A percentile compares a stretch with the other conserved stretches of the same genome.
phyloP scores from a whole-genome alignment of 2,329 filamentous ascomycete species.

The Trichoderma harzianum region DNA sequence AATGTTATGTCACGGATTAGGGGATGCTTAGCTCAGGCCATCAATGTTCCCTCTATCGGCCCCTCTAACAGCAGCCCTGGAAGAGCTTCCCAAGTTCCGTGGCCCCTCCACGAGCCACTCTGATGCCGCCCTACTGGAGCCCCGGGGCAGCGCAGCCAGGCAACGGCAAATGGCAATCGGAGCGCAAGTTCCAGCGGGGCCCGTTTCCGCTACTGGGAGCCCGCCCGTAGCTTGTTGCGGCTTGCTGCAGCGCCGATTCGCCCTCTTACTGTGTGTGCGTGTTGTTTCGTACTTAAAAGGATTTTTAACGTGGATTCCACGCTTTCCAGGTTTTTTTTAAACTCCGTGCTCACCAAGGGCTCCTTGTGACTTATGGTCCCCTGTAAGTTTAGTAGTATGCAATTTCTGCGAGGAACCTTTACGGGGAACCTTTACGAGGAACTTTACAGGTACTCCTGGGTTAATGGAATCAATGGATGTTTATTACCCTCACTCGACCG shows the following conservation, averaged over 20 bases:
- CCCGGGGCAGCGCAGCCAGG: constrained; percentile 3
- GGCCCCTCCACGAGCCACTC: constrained; percentile 6
- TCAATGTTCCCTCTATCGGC: background rate
- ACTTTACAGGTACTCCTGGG: background rate
- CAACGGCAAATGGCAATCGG: constrained; percentile 7
- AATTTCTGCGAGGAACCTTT: background rate
- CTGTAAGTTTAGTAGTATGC: background rate
- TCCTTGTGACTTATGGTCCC: background rate
- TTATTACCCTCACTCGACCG: no score
- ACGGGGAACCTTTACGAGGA: background rate
- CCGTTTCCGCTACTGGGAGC: background rate
- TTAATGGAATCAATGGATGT: no score
- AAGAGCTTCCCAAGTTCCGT: constrained; percentile 2
- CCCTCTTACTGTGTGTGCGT: background rate
- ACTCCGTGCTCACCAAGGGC: background rate
- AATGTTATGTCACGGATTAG: constrained; percentile 28
- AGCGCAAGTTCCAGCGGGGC: constrained; percentile 16
- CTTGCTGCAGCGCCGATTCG: background rate
- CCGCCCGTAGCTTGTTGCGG: background rate
- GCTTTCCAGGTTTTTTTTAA: no score
- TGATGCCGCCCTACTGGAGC: constrained; percentile 2
- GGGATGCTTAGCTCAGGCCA: background rate
- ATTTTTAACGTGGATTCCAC: background rate
- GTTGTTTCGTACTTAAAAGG: background rate
- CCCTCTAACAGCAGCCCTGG: background rate